Percentiles rank a stretch among this genome's conserved stretches.
Conservation (phyloP, 129 eudicot species). For the Artemisia tridentata region DNA sequence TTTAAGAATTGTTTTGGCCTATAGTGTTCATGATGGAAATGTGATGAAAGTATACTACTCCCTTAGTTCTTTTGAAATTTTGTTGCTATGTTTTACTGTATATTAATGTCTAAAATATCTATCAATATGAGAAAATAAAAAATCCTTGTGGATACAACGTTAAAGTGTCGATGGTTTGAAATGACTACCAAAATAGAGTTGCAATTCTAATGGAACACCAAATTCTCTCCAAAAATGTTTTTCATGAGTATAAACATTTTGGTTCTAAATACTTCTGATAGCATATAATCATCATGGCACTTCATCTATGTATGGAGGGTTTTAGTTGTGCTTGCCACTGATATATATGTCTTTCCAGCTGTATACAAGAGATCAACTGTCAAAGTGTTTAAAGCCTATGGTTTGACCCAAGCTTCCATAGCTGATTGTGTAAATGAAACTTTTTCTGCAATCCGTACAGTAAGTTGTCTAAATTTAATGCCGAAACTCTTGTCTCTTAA, state of each 20-base stretch:
- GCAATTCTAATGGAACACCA: too few species aligned
- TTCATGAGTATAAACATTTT: too few species aligned
- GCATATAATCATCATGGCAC: slow-evolving; percentile 1
- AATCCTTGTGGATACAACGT: background rate
- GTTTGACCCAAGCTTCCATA: slow-evolving; percentile 76
- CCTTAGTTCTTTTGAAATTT: too few species aligned
- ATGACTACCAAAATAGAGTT: background rate
- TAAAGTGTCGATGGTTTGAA: background rate
- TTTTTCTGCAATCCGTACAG: slow-evolving; percentile 93
- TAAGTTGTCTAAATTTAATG: slow-evolving; percentile 37
- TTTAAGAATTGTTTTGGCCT: background rate
- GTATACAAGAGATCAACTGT: slow-evolving; percentile 86
- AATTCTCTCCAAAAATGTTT: too few species aligned
- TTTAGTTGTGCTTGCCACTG: slow-evolving; percentile 3
- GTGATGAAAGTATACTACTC: too few species aligned
- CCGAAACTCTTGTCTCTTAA: background rate
- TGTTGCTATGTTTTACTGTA: slow-evolving; percentile 3
- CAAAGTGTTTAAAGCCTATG: slow-evolving; percentile 90
- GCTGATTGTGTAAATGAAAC: slow-evolving; percentile 96
- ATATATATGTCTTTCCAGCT: slow-evolving; percentile 44
- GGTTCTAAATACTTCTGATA: too few species aligned
- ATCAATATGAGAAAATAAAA: slow-evolving; percentile 2
- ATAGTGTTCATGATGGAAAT: too few species aligned
- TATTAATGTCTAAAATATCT: background rate
- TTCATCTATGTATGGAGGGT: background rate